These are phyloP conservation scores for Symbiodinium pilosum DNA, from an alignment of 73 alveolate genomes.

Conservation along the genomic window DNA sequence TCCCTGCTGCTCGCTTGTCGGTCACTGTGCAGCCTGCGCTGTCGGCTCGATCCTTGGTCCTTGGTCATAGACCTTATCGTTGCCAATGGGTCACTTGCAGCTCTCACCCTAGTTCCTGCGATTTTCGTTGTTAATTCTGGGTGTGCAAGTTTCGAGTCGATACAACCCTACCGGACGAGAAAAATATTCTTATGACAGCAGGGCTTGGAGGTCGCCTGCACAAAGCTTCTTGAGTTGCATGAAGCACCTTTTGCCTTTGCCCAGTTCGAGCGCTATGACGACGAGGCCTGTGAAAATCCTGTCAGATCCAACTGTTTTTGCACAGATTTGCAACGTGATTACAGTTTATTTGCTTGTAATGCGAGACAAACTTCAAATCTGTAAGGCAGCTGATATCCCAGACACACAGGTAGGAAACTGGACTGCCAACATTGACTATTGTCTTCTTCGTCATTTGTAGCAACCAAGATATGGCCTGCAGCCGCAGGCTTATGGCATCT, in stretches of 20 bases:
- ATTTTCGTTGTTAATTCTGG: neutral
- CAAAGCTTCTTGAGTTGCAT: neutral
- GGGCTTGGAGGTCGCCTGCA: too few relatives aligned
- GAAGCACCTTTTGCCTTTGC: neutral
- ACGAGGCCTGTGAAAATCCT: slow-evolving; percentile 32
- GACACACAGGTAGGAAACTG: too few relatives aligned
- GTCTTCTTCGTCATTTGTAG: too few relatives aligned
- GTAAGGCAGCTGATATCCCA: too few relatives aligned
- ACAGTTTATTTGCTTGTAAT: too few relatives aligned
- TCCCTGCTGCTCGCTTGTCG: slow-evolving; percentile 71
- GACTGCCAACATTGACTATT: too few relatives aligned
- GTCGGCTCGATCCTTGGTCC: neutral
- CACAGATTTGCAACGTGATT: too few relatives aligned
- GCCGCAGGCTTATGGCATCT: slow-evolving; percentile 64
- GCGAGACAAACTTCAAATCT: too few relatives aligned
- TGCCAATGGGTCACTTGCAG: neutral
- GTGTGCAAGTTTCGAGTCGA: neutral
- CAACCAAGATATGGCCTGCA: too few relatives aligned
- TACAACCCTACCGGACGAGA: neutral
- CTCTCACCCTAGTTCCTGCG: neutral
- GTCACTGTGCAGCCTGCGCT: slow-evolving; percentile 80
- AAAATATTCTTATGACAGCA: too few relatives aligned
- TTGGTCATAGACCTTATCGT: neutral
- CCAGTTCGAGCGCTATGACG: slow-evolving; percentile 55
- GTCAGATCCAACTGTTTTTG: too few relatives aligned